A percentile compares a stretch with the other conserved stretches of the same genome.
phyloP scores from a whole-genome alignment of 1,139 yeast genomes.

The Scheffersomyces insectosa region DNA sequence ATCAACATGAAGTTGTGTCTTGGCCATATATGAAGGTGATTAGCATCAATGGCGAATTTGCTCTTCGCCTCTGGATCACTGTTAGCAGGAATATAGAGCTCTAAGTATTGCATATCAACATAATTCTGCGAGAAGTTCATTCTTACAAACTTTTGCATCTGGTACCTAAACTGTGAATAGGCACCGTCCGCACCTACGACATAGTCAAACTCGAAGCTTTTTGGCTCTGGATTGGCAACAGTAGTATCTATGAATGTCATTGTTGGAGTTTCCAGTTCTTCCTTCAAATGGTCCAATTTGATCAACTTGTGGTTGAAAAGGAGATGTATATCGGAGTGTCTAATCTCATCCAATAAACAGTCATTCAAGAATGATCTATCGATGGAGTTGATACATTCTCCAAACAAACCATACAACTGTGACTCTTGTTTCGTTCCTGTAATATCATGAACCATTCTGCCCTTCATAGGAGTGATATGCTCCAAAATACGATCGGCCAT shows the following conservation, averaged over 20 bases:
- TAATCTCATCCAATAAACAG: conserved; percentile 62
- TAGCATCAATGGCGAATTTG: conserved; percentile 59
- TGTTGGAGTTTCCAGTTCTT: conserved; percentile 20
- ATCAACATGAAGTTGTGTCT: conserved; percentile 83
- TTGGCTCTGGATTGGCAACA: conserved; percentile 10
- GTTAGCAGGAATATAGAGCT: conserved; percentile 69
- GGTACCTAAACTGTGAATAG: conserved; percentile 71
- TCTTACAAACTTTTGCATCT: conserved; percentile 64
- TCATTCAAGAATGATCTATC: conserved; percentile 73
- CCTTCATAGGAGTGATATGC: conserved; percentile 79
- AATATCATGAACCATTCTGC: conserved; percentile 82
- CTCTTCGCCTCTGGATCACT: conserved; percentile 15
- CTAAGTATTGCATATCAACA: conserved; percentile 83
- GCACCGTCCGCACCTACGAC: conserved; percentile 89
- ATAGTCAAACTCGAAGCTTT: conserved; percentile 47
- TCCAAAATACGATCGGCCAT: conserved; percentile 58
- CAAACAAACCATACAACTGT: conserved; percentile 79
- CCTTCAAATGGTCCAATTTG: conserved; percentile 28
- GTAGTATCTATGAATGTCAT: conserved; percentile 23
- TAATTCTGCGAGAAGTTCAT: conserved; percentile 77
- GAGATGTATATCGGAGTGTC: conserved; percentile 43
- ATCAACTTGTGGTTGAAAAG: conserved; percentile 61
- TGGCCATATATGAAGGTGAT: conserved; percentile 94
- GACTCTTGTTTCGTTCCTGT: conserved; percentile 62
- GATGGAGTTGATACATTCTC: conserved; percentile 83